phyloP scores from a whole-genome alignment of 2,329 filamentous ascomycete genomes.

The Phaeosphaeriaceae sp. region DNA sequence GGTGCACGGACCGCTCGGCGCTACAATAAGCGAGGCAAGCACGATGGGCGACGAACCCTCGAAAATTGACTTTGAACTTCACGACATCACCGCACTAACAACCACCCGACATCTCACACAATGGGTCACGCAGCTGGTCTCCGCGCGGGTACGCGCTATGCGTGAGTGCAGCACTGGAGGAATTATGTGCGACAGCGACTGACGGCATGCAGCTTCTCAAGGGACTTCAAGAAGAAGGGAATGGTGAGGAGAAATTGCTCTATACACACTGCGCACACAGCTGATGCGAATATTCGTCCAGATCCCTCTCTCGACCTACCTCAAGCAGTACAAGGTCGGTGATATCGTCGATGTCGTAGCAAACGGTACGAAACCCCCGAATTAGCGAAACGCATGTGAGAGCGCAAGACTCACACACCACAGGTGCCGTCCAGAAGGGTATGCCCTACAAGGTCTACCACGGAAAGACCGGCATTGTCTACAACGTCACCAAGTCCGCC shows the following conservation, averaged over 20 bases:
- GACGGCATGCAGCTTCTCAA: constrained; percentile 68
- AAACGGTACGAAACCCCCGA: constrained; percentile 80
- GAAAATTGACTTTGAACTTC: constrained; percentile 6
- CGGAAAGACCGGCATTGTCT: constrained; percentile 92
- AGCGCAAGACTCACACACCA: constrained; percentile 26
- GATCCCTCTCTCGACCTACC: constrained; percentile 92
- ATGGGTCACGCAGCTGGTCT: constrained; percentile 63
- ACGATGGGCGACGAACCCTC: constrained; percentile 8
- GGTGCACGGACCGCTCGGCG: neutral
- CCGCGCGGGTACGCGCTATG: constrained; percentile 53
- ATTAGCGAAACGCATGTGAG: constrained; percentile 18
- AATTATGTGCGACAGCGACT: constrained; percentile 20
- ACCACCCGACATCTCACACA: constrained; percentile 43
- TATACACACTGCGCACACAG: constrained; percentile 9
- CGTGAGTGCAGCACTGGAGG: constrained; percentile 32
- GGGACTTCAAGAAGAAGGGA: constrained; percentile 94
- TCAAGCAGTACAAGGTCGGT: constrained; percentile 94
- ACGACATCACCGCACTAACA: constrained; percentile 24
- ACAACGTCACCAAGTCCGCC: constrained; percentile 98
- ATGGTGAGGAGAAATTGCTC: constrained; percentile 52
- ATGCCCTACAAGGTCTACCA: constrained; percentile 99
- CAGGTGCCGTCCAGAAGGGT: constrained; percentile 57
- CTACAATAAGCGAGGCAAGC: too few species aligned
- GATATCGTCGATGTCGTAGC: constrained; percentile 99
- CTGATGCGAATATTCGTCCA: constrained; percentile 29